These are phyloP conservation scores for Decorospora gaudefroyi DNA, from an alignment of 2,329 filamentous ascomycete species.

Conservation along the genomic window DNA sequence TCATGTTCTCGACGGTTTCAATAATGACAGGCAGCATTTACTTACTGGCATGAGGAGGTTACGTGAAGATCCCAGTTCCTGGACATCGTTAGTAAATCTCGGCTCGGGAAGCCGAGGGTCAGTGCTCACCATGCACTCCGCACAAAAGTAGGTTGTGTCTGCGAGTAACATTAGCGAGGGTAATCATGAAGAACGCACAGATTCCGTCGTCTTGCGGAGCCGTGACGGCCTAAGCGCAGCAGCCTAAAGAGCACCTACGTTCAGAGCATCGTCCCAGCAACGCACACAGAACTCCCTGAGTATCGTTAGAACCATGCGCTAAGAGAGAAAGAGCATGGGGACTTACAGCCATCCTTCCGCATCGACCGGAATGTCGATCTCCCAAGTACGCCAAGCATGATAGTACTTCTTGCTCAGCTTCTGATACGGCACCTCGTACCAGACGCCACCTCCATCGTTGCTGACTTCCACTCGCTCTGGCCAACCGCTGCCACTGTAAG, in stretches of 20 bases:
- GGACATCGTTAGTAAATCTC: conserved; percentile 25
- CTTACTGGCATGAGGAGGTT: conserved; percentile 62
- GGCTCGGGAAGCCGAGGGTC: neutral
- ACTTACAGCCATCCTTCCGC: conserved; percentile 52
- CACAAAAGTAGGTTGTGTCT: conserved; percentile 52
- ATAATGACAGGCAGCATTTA: neutral
- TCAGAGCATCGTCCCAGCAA: conserved; percentile 54
- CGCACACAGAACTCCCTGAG: conserved; percentile 49
- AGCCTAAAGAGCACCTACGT: conserved; percentile 43
- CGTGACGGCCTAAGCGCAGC: too few species aligned
- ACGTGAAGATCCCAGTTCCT: conserved; percentile 72
- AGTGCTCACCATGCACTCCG: conserved; percentile 49
- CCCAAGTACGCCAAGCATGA: conserved; percentile 68
- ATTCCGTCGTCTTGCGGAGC: too few species aligned
- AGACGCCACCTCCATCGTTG: conserved; percentile 65
- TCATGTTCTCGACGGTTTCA: too few species aligned
- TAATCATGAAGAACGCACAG: too few species aligned
- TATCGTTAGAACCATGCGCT: conserved; percentile 1
- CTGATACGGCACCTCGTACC: conserved; percentile 65
- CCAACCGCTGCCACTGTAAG: conserved; percentile 53
- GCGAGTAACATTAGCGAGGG: conserved; percentile 17
- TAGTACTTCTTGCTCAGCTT: conserved; percentile 66
- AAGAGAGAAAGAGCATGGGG: neutral
- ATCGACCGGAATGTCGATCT: conserved; percentile 63
- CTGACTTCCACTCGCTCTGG: conserved; percentile 67